Conservation (phyloP, 106 monocot species). For the Narthecium ossifragum region DNA sequence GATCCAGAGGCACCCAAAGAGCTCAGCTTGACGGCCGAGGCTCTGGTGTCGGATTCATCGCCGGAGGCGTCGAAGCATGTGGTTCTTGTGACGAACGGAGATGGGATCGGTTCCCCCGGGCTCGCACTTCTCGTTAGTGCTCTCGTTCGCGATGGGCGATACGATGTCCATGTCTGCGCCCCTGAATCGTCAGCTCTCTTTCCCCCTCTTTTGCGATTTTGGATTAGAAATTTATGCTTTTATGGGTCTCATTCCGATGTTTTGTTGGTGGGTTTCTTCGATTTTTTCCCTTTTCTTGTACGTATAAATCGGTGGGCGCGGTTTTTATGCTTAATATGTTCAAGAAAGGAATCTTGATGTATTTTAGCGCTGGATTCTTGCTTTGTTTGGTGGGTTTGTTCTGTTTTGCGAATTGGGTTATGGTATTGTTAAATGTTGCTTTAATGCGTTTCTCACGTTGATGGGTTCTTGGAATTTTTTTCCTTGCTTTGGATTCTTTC, state of each 20-base stretch:
- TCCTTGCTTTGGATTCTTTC: too few species aligned
- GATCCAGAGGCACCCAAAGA: constrained; percentile 3
- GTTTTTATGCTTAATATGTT: too few species aligned
- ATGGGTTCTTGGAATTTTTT: not conserved
- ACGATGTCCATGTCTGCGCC: constrained; percentile 71
- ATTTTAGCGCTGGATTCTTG: not conserved
- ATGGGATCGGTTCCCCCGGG: constrained; percentile 82
- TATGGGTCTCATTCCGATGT: not conserved
- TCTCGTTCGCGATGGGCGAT: constrained; percentile 50
- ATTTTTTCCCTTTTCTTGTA: too few species aligned
- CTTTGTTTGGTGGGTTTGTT: not conserved
- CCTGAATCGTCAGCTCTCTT: constrained; percentile 71
- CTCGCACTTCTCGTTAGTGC: constrained; percentile 61
- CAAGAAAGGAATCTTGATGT: too few species aligned
- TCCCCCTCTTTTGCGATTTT: not conserved
- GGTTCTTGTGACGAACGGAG: constrained; percentile 77
- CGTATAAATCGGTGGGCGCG: too few species aligned
- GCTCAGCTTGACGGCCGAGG: constrained; percentile 5
- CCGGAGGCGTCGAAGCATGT: constrained; percentile 32
- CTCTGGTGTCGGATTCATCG: not conserved
- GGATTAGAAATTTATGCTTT: not conserved
- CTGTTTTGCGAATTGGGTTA: too few species aligned
- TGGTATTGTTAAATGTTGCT: not conserved
- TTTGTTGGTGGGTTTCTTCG: not conserved
- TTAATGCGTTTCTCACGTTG: not conserved